phyloP scores from a whole-genome alignment of 2,329 filamentous ascomycete species.

The Diaporthe aspalathi region DNA sequence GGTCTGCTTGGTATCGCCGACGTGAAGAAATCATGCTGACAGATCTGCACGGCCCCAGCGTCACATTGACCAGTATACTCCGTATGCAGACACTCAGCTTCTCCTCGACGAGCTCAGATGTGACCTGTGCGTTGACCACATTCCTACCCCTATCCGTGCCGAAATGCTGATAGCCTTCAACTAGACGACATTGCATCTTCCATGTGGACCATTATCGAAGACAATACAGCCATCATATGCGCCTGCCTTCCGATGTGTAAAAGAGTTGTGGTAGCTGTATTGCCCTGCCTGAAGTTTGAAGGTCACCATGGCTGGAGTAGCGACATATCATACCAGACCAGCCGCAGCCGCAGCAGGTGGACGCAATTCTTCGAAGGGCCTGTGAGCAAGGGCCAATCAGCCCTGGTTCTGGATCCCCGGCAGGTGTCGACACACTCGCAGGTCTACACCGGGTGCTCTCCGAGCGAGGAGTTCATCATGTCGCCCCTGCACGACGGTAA shows the following conservation, averaged over 20 bases:
- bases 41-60: background rate
- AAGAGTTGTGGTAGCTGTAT: background rate
- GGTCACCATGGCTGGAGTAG: background rate
- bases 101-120: slow-evolving; percentile 10
- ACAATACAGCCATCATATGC: slow-evolving; percentile 28
- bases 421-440: background rate
- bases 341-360: background rate
- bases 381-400: background rate
- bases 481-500: background rate
- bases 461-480: slow-evolving; percentile 22
- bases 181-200: slow-evolving; percentile 20
- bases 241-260: slow-evolving; percentile 9
- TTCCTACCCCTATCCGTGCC: background rate
- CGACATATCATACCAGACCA: background rate
- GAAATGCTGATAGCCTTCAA: background rate
- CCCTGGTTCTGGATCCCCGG: background rate
- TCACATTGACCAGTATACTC: slow-evolving; percentile 19
- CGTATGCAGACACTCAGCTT: slow-evolving; percentile 18
- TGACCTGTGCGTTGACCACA: background rate
- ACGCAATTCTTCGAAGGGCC: background rate
- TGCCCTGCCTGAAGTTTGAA: background rate
- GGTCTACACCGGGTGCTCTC: background rate
- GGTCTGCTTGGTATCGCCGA: background rate
- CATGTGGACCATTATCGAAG: slow-evolving; percentile 26
- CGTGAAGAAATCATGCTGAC: background rate